A percentile compares a stretch with the other conserved stretches of the same genome.
These are phyloP conservation scores for Blastocystis sp. DNA, from an alignment of 352 stramenopile genomes.

Conservation along the genomic window DNA sequence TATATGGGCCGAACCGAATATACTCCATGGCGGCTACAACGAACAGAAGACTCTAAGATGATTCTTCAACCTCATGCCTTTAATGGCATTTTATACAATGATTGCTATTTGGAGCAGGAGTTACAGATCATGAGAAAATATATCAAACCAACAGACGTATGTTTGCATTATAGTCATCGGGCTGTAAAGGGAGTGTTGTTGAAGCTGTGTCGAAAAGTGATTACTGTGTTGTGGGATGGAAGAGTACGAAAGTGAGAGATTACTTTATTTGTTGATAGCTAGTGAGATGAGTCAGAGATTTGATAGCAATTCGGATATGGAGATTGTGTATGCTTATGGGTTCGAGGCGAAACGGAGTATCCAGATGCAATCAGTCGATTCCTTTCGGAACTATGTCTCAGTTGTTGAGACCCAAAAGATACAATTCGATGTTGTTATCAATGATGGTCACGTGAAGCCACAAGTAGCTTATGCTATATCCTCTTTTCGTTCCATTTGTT, in stretches of 20 bases:
- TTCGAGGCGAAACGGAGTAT: not conserved
- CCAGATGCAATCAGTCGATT: not conserved
- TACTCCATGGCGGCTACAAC: not conserved
- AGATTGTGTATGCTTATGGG: not conserved
- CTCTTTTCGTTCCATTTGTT: not conserved
- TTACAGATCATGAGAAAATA: not conserved
- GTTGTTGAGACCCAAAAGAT: not conserved
- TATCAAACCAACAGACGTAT: constrained; percentile 33
- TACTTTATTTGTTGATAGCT: not conserved
- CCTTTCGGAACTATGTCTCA: not conserved
- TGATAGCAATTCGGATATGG: not conserved
- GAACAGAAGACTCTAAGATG: not conserved
- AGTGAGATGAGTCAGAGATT: not conserved
- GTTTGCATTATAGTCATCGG: constrained; percentile 34
- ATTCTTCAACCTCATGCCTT: not conserved
- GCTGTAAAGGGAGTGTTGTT: not conserved
- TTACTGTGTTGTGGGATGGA: constrained; percentile 37
- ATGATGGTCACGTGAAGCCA: constrained; percentile 17
- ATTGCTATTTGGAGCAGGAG: not conserved
- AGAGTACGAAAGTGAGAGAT: not conserved
- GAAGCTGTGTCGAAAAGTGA: constrained; percentile 1
- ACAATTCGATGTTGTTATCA: constrained; percentile 48
- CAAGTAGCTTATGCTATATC: constrained; percentile 31
- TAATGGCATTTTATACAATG: not conserved
- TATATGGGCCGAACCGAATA: constrained; percentile 61